These are phyloP conservation scores for Fereydounia khargensis DNA, from an alignment of 1,284 basidiomycete genomes.

Conservation along the genomic window DNA sequence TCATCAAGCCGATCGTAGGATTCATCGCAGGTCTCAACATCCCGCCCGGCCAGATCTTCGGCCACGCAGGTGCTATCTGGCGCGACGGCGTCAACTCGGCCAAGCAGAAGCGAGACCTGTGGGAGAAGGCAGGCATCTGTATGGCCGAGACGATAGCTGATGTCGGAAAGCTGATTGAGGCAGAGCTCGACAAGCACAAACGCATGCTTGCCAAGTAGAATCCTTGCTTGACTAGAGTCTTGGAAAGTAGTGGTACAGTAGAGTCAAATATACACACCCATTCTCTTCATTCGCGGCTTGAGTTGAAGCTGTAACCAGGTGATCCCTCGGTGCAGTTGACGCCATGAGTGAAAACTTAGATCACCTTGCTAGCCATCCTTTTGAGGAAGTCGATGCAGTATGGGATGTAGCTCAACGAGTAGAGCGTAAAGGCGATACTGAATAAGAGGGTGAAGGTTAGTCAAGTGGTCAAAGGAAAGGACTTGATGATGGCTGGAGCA, in stretches of 20 bases:
- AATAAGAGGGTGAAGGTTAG: not conserved
- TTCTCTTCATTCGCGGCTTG: no score
- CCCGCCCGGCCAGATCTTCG: slow-evolving; percentile 39
- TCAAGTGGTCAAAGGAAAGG: not conserved
- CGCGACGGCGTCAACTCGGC: slow-evolving; percentile 26
- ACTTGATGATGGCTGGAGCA: no score
- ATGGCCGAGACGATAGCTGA: slow-evolving; percentile 33
- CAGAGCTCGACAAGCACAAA: slow-evolving; percentile 7
- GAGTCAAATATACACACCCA: no score
- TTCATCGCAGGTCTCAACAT: slow-evolving; percentile 39
- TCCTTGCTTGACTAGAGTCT: not conserved
- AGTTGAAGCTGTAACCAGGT: no score
- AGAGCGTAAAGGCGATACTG: slow-evolving; percentile 30
- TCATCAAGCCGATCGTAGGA: slow-evolving; percentile 38
- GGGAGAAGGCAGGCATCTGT: slow-evolving; percentile 21
- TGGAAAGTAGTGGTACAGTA: no score
- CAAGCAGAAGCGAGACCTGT: slow-evolving; percentile 28
- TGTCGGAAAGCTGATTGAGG: slow-evolving; percentile 19
- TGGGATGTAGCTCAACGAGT: slow-evolving; percentile 37
- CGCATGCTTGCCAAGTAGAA: not conserved
- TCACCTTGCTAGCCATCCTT: slow-evolving; percentile 34
- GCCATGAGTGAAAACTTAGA: no score
- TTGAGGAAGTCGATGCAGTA: slow-evolving; percentile 45
- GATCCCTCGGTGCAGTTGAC: not conserved
- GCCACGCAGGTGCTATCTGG: slow-evolving; percentile 45